These are phyloP conservation scores for Fusarium virguliforme DNA, from an alignment of 2,329 filamentous ascomycete genomes.

Conservation along the genomic window DNA sequence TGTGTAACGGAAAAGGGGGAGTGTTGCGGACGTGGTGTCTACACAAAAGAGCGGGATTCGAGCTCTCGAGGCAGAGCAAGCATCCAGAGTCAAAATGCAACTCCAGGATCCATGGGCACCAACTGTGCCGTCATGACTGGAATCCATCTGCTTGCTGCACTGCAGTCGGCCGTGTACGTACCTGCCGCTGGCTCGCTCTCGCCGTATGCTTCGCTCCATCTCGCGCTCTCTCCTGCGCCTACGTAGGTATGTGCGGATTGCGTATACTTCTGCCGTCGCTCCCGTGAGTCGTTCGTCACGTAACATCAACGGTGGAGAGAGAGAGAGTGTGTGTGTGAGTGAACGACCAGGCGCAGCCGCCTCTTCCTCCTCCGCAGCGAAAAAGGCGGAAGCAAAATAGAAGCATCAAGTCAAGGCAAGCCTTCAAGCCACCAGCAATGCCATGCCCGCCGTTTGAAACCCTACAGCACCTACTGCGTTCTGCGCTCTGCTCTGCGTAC, in stretches of 20 bases:
- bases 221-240: background rate
- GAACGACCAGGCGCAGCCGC: slow-evolving; percentile 43
- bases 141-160: slow-evolving; percentile 6
- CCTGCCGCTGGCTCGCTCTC: slow-evolving; percentile 22
- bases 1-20: slow-evolving; percentile 38
- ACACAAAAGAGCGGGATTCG: slow-evolving; percentile 46
- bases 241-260: slow-evolving; percentile 33
- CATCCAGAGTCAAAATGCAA: slow-evolving; percentile 20
- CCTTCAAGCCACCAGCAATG: slow-evolving; percentile 27
- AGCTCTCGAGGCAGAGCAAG: slow-evolving; percentile 11
- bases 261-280: slow-evolving; percentile 17
- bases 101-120: slow-evolving; percentile 25
- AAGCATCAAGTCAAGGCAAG: slow-evolving; percentile 30
- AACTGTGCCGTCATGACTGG: slow-evolving; percentile 2
- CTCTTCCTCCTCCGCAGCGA: slow-evolving; percentile 18
- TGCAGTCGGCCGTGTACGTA: slow-evolving; percentile 21
- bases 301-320: slow-evolving; percentile 47
- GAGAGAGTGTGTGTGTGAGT: background rate
- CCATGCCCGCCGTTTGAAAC: slow-evolving; percentile 30
- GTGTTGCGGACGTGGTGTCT: slow-evolving; percentile 39
- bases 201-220: slow-evolving; percentile 23
- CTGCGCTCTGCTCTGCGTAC: background rate
- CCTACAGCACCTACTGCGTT: slow-evolving; percentile 1
- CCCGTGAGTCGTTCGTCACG: slow-evolving; percentile 32
- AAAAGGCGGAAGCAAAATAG: slow-evolving; percentile 38